A percentile compares a stretch with the other conserved stretches of the same genome.
Evolutionary conservation across 2,329 filamentous ascomycete species (phyloP).

Genomic region (Mycogone perniciosa): DNA sequence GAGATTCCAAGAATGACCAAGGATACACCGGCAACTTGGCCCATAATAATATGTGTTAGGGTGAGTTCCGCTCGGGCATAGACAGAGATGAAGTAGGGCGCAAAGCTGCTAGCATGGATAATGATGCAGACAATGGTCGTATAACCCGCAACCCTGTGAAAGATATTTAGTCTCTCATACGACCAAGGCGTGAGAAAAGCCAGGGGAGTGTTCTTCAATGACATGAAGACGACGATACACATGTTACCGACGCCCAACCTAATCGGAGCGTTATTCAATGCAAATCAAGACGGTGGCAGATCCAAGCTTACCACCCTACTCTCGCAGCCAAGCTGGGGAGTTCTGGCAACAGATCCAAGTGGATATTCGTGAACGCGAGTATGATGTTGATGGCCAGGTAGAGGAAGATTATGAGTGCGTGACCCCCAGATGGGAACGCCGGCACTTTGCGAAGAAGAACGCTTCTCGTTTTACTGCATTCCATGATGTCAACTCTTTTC

Average conservation of each 20-base stretch:
- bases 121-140: conserved; percentile 40
- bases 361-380: conserved; percentile 28
- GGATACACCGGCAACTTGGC: conserved; percentile 41
- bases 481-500: not conserved
- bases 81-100: conserved; percentile 31
- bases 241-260: conserved; percentile 42
- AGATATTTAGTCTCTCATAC: conserved; percentile 52
- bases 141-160: conserved; percentile 50
- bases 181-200: conserved; percentile 47
- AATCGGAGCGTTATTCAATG: not conserved
- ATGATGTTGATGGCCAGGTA: conserved; percentile 31
- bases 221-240: conserved; percentile 45
- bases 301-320: conserved; percentile 30
- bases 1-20: conserved; percentile 40
- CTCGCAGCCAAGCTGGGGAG: conserved; percentile 32
- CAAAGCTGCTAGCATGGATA: conserved; percentile 41
- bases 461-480: conserved; percentile 22
- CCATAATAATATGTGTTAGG: conserved; percentile 35
- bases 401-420: conserved; percentile 22
- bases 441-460: conserved; percentile 21
- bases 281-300: not conserved
- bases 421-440: conserved; percentile 27
- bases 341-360: conserved; percentile 24
- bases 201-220: conserved; percentile 53
- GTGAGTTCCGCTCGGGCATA: conserved; percentile 25